Conservation (phyloP, 75 land plant species). For the Cupressus sempervirens region DNA sequence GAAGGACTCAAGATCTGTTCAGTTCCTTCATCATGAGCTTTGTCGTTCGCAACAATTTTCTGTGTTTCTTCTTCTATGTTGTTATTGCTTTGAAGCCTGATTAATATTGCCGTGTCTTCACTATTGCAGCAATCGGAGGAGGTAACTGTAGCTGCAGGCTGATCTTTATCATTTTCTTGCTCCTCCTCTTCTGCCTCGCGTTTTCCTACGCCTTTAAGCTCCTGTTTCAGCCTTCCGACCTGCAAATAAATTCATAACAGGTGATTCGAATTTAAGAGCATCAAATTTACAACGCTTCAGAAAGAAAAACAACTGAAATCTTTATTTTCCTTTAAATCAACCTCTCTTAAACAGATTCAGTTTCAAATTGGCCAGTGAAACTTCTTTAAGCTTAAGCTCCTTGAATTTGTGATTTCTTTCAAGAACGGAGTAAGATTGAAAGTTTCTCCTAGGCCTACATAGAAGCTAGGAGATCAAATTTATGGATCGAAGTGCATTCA, state of each 20-base stretch:
- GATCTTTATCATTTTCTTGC: not conserved
- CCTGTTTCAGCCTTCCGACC: constrained; percentile 3
- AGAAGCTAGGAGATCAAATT: not conserved
- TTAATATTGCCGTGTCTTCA: not conserved
- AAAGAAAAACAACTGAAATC: not conserved
- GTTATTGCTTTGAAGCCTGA: not conserved
- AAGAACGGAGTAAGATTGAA: not conserved
- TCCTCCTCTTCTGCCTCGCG: not conserved
- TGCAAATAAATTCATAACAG: not conserved
- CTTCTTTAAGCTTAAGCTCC: not conserved
- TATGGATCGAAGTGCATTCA: not conserved
- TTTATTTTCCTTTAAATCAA: not conserved
- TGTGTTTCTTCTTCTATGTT: not conserved
- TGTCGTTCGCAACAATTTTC: not conserved
- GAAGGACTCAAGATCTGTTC: not conserved
- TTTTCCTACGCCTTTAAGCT: not conserved
- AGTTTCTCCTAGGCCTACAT: not conserved
- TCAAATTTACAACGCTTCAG: not conserved
- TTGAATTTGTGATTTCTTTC: not conserved
- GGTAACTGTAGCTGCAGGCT: not conserved
- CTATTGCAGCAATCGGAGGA: not conserved
- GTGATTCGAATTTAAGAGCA: not conserved
- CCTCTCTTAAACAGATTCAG: not conserved
- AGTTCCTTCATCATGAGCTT: no score
- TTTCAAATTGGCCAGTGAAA: not conserved